phyloP scores from a whole-genome alignment of 768 basidiomycete genomes.

The Suillus variegatus region DNA sequence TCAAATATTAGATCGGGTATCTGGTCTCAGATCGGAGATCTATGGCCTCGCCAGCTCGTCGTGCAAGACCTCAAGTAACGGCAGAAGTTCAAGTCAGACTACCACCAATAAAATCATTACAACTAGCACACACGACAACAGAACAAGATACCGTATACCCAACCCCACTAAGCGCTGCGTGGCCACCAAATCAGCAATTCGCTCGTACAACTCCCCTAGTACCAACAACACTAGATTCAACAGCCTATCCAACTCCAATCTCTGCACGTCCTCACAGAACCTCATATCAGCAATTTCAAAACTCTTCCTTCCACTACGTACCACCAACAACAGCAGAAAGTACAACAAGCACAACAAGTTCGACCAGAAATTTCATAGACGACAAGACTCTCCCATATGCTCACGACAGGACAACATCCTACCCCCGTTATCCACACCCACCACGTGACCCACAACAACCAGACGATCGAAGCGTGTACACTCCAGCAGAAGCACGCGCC shows the following conservation, averaged over 20 bases:
- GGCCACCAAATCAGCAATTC: conserved; percentile 21
- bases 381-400: conserved; percentile 14
- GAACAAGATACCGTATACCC: conserved; percentile 22
- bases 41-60: conserved; percentile 2
- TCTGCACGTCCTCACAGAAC: conserved; percentile 10
- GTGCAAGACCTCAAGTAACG: neutral
- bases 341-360: conserved; percentile 17
- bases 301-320: conserved; percentile 19
- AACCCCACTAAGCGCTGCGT: conserved; percentile 15
- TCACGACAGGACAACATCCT: conserved; percentile 17
- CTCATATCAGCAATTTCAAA: conserved; percentile 13
- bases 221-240: conserved; percentile 14
- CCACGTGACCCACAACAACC: conserved; percentile 4
- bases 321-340: conserved; percentile 24
- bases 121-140: conserved; percentile 15
- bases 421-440: neutral
- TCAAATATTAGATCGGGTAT: conserved; percentile 2
- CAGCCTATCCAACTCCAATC: conserved; percentile 10
- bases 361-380: conserved; percentile 18
- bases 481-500: conserved; percentile 4
- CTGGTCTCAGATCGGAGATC: conserved; percentile 38
- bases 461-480: conserved; percentile 8
- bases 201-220: conserved; percentile 30
- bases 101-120: conserved; percentile 21
- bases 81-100: neutral